Evolutionary conservation across 1,284 basidiomycete genomes (phyloP).

Genomic region (Gymnopus androsaceus): DNA sequence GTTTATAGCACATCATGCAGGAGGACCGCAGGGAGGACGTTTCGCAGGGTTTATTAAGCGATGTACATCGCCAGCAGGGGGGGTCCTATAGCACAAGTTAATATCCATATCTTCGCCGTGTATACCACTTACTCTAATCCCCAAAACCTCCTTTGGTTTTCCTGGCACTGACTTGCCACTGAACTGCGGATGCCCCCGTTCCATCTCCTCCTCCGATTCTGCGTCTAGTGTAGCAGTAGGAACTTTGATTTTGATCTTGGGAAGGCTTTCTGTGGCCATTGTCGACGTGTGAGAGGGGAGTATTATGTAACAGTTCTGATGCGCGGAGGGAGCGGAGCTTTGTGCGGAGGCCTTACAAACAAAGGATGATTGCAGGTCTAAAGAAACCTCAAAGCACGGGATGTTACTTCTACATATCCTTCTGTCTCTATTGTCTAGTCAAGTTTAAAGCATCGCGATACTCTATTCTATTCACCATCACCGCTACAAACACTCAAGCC

Average conservation of each 20-base stretch:
- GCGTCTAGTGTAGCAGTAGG: neutral
- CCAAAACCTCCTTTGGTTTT: slow-evolving; percentile 4
- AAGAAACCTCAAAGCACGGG: too few species aligned
- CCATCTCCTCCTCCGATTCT: slow-evolving; percentile 11
- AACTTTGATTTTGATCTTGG: slow-evolving; percentile 12
- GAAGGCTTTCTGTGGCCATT: slow-evolving; percentile 2
- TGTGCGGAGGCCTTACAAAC: too few species aligned
- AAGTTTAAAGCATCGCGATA: too few species aligned
- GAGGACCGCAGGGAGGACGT: slow-evolving; percentile 3
- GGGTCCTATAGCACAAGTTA: neutral
- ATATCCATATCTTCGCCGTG: neutral
- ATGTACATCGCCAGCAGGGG: slow-evolving; percentile 10
- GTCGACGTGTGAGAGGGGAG: too few species aligned
- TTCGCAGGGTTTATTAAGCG: slow-evolving; percentile 9
- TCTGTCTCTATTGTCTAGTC: too few species aligned
- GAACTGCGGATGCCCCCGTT: neutral
- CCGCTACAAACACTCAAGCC: too few species aligned
- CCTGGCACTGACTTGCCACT: neutral
- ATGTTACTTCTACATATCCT: too few species aligned
- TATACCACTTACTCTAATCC: slow-evolving; percentile 4
- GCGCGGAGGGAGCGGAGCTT: too few species aligned
- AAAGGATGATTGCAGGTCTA: too few species aligned
- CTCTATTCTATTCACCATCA: too few species aligned
- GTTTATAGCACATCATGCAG: slow-evolving; percentile 9
- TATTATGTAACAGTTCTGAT: too few species aligned